Evolutionary conservation across 768 basidiomycete genomes (phyloP), one percentile per base, ranked within the genome.

Genomic region (Suillus sp.): DNA sequence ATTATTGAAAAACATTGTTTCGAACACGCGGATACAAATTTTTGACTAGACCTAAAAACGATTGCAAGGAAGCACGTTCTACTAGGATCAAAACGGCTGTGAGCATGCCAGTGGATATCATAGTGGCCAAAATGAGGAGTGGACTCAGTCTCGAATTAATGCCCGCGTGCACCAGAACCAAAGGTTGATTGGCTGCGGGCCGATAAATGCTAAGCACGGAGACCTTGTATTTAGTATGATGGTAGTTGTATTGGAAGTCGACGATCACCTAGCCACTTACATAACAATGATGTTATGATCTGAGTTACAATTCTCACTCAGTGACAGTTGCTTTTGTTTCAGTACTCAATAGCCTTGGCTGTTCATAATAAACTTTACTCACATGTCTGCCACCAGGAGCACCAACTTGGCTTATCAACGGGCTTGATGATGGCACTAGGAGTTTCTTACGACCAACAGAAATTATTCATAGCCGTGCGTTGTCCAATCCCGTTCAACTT

Each of bases 61-160:
- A 22, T n/a, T 7, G 47, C 32, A 34, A 34, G 6, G 32, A 14
- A 22, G 20, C 18, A n/a, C n/a, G 81, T 90, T 51, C 73, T 87
- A 47, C 32, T 7, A 34, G 32, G 80, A 86, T 64, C 87, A 90
- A 69, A 82, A 88, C 69, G 91, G 91, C 61, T 89, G 88, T 47
- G 90, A 92, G 68, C 78, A 81, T 37, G 75, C 91, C 18, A 77
- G 7, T 48, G 88, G 89, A 14, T 84, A 22, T 80, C 65, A n/a
- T n/a, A n/a, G 84, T 84, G 25, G 82, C 87, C 47, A 79, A 82
- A 63, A 70, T 92, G 64, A 78, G 81, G 69, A 78, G 71, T 63
- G 88, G 89, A 22, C 47, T 14, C 74, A 72, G 22, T 34, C 72
- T 92, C 34, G 89, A 89, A 14, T 77, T 91, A 48, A 65, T 62